phyloP scores from a whole-genome alignment of 129 eudicot genomes.

The Flaveria bidentis region DNA sequence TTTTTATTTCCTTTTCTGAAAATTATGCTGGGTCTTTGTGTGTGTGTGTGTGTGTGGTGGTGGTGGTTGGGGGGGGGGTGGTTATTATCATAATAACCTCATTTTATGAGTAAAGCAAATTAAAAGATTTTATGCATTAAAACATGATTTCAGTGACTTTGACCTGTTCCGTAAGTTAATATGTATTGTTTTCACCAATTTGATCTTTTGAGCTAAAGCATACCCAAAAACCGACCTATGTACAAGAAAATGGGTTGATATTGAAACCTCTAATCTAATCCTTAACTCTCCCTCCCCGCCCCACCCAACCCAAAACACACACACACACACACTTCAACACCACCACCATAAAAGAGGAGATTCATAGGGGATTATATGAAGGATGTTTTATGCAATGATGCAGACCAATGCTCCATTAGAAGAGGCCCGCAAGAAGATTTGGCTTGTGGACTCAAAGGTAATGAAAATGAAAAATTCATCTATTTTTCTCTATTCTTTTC shows the following conservation, averaged over 20 bases:
- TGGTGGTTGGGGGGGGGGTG: too few relatives aligned
- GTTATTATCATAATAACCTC: neutral
- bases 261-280: neutral
- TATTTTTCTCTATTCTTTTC: neutral
- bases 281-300: neutral
- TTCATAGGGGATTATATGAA: constrained; percentile 15
- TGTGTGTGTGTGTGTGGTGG: too few relatives aligned
- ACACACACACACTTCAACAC: neutral
- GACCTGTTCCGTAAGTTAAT: neutral
- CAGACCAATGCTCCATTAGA: constrained; percentile 82
- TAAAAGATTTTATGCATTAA: neutral
- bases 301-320: neutral
- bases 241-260: neutral
- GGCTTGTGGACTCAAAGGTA: constrained; percentile 96
- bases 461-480: neutral
- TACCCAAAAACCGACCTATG: neutral
- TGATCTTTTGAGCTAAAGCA: neutral
- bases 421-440: constrained; percentile 90
- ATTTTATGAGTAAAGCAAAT: neutral
- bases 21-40: neutral
- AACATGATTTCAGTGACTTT: neutral
- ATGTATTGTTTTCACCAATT: neutral
- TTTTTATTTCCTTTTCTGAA: neutral
- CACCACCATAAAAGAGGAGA: neutral
- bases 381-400: constrained; percentile 26